These are phyloP conservation scores for Plectosphaerella sp. DNA, from an alignment of 2,329 filamentous ascomycete genomes.

Conservation along the genomic window DNA sequence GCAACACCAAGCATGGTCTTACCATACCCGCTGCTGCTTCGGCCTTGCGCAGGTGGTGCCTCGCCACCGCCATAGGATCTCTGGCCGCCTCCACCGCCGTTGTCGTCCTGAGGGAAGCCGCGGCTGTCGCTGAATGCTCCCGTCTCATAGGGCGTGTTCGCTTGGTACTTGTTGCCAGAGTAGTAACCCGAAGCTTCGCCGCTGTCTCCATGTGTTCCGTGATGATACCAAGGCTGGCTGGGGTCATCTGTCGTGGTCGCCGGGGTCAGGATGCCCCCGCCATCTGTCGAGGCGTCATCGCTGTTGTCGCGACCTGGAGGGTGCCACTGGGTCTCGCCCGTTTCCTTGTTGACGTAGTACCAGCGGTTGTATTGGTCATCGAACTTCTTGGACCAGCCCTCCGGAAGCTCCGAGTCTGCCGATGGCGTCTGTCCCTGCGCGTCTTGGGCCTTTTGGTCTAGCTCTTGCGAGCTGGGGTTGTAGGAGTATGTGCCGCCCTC, in stretches of 20 bases:
- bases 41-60: not conserved
- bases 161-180: conserved; percentile 1
- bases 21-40: conserved; percentile 35
- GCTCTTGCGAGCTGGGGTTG: conserved; percentile 1
- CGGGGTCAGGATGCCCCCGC: not conserved
- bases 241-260: not conserved
- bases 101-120: not conserved
- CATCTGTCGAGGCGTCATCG: conserved; percentile 2
- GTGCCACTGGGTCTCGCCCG: conserved; percentile 55
- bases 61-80: not conserved
- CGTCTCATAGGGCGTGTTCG: not conserved
- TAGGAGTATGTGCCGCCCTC: conserved; percentile 2
- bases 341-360: conserved; percentile 53
- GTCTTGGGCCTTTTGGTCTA: not conserved
- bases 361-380: conserved; percentile 49
- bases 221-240: not conserved
- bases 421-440: not conserved
- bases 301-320: conserved; percentile 11
- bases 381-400: conserved; percentile 52
- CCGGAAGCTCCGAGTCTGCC: conserved; percentile 37
- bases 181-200: conserved; percentile 8
- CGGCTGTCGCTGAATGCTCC: not conserved
- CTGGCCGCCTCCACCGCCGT: not conserved
- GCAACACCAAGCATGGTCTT: conserved; percentile 51
- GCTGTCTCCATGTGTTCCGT: not conserved